These are phyloP conservation scores for Colletotrichum musicola DNA, from an alignment of 2,329 filamentous ascomycete genomes.

Conservation along the genomic window DNA sequence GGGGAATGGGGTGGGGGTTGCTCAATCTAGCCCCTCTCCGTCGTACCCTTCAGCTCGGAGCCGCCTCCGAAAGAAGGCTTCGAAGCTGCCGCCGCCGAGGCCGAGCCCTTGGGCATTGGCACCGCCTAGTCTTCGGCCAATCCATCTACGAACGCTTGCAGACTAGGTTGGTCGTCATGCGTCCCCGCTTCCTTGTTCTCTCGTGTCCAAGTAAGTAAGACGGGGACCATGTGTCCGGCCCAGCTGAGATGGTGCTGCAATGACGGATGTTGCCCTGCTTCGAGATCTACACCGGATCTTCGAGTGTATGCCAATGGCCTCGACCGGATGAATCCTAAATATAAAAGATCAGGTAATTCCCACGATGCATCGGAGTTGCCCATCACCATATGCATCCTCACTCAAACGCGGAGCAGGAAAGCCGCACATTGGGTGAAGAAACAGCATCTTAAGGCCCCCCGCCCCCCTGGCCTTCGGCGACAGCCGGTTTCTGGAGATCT, in stretches of 20 bases:
- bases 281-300: not conserved
- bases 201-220: not conserved
- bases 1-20: slow-evolving; percentile 3
- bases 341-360: slow-evolving; percentile 24
- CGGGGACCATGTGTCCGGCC: not conserved
- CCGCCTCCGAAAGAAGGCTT: slow-evolving; percentile 26
- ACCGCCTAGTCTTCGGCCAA: not conserved
- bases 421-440: no score
- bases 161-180: slow-evolving; percentile 32
- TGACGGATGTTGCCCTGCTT: slow-evolving; percentile 3
- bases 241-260: not conserved
- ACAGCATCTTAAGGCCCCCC: no score
- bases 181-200: slow-evolving; percentile 8
- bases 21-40: slow-evolving; percentile 1
- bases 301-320: not conserved
- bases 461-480: no score
- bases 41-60: slow-evolving; percentile 8
- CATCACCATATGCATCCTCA: not conserved
- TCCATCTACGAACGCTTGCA: slow-evolving; percentile 19
- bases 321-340: not conserved
- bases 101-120: not conserved
- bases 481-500: no score
- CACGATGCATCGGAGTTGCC: not conserved
- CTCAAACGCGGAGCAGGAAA: not conserved
- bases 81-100: slow-evolving; percentile 1